Evolutionary conservation across 2,329 filamentous ascomycete species (phyloP), one percentile per base, ranked within the genome.

Genomic region (Gnomoniopsis smithogilvyi): DNA sequence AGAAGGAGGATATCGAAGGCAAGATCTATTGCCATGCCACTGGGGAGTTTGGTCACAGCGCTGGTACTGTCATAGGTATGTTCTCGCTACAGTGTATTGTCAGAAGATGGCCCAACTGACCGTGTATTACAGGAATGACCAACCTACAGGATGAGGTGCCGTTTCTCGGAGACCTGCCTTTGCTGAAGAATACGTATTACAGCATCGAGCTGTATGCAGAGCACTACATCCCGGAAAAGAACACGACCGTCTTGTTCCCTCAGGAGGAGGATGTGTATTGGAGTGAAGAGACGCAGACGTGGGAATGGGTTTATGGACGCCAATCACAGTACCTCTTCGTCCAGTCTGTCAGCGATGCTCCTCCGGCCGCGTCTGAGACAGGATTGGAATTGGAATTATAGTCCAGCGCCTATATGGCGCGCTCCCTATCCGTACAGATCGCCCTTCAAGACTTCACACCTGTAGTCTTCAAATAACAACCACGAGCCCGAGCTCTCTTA

Each of bases 261-360:
- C 71, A 78, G 41, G 79, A 81, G 61, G 79, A 81, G 62, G 78
- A 81, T 62, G 74, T 80, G n/a, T 78, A 75, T 63, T 79, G 76
- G 73, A 70, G 73, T 55, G 69, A 70, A n/a, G 64, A 67, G 30
- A 69, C 68, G 15, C 66, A 69, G 19, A 66, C 67, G 2, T 81
- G 77, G 74, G 72, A 79, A 24, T 81, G 79, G 79, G 79, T 80
- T 1, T 78, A 76, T 59, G 78, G 74, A 8, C 70, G 75, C 54
- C 78, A 81, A 67, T 74, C 78, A 54, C 67, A 72, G 56, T 78
- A 79, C 59, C 74, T 79, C 56, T 62, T 78, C 6, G 62, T 78
- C 21, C 54, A 63, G 36, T 45, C 66, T 41, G 53, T 19, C 10
- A 43, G 26, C 21, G 46, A 47, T 10, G 8, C 24, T 14, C 7